Conservation (phyloP, 345 rosid species). For the Dipteronia sinensis region DNA sequence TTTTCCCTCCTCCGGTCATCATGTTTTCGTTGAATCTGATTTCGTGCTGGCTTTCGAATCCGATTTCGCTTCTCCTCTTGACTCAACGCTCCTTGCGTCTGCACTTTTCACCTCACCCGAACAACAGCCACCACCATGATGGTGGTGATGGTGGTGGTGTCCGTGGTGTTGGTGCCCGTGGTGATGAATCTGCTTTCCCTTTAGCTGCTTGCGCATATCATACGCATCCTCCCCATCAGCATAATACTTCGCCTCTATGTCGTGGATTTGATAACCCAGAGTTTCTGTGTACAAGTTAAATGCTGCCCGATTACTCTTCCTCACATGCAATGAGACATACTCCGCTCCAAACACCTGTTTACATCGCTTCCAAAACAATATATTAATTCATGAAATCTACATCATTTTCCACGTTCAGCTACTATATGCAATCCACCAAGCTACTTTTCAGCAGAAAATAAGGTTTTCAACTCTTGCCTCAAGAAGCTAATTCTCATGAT, state of each 20-base stretch:
- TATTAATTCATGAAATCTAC: neutral
- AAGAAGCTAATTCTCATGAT: neutral
- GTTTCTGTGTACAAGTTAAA: conserved; percentile 90
- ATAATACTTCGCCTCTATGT: conserved; percentile 94
- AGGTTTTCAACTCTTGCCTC: neutral
- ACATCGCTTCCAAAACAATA: conserved; percentile 4
- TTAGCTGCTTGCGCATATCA: conserved; percentile 94
- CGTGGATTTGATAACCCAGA: conserved; percentile 83
- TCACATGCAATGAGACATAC: conserved; percentile 90
- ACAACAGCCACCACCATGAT: conserved; percentile 88
- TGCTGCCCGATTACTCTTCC: conserved; percentile 97
- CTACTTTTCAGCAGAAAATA: neutral
- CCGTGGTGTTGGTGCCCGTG: conserved; percentile 62
- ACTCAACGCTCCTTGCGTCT: conserved; percentile 41
- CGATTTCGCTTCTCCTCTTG: conserved; percentile 49
- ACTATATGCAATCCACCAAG: neutral
- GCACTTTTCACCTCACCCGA: conserved; percentile 55
- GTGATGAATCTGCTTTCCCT: conserved; percentile 76
- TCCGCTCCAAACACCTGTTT: conserved; percentile 85
- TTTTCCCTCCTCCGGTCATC: conserved; percentile 28
- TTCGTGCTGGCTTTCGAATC: conserved; percentile 53
- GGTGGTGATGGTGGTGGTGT: conserved; percentile 54
- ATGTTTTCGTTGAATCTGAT: conserved; percentile 37
- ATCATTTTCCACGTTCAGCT: neutral
- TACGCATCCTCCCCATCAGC: conserved; percentile 99